Percentiles rank a stretch among this genome's conserved stretches.
Conservation (phyloP, 345 rosid species). For the Litchi chinensis region DNA sequence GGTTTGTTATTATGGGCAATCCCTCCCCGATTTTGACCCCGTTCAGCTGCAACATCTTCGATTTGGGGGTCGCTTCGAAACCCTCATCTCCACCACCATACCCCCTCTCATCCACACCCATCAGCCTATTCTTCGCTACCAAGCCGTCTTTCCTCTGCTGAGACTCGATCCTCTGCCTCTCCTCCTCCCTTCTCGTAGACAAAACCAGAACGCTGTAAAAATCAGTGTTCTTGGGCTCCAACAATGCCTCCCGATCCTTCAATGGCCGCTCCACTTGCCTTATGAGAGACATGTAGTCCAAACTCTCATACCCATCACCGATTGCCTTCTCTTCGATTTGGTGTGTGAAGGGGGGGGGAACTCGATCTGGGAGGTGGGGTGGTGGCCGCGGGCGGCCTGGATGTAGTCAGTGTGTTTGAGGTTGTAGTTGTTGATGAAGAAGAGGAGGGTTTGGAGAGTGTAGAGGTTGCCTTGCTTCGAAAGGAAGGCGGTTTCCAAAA, state of each 20-base stretch:
- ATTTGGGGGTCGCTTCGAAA: constrained; percentile 53
- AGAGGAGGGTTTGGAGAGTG: constrained; percentile 74
- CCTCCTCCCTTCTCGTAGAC: constrained; percentile 82
- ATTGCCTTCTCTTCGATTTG: constrained; percentile 17
- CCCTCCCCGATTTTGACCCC: constrained; percentile 90
- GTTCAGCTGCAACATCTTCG: constrained; percentile 66
- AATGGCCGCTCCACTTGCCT: constrained; percentile 67
- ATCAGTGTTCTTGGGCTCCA: constrained; percentile 73
- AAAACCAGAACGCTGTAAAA: constrained; percentile 75
- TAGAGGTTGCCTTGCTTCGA: constrained; percentile 68
- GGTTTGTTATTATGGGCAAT: constrained; percentile 63
- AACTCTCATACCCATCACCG: constrained; percentile 26
- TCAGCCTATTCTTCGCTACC: constrained; percentile 82
- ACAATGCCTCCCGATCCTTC: constrained; percentile 70
- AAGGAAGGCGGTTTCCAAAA: constrained; percentile 43
- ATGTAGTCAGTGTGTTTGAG: constrained; percentile 80
- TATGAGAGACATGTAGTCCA: constrained; percentile 45
- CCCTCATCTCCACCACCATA: constrained; percentile 69
- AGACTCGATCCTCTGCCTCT: constrained; percentile 83
- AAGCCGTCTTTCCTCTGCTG: constrained; percentile 95
- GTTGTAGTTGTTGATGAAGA: constrained; percentile 60
- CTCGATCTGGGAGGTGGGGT: constrained; percentile 20
- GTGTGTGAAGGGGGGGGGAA: too few species aligned
- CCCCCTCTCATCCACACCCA: constrained; percentile 87
- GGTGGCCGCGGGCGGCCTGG: constrained; percentile 57